Base-by-base conservation (phyloP, 495 filamentous ascomycete species). In the Gamarada debralockiae region DNA sequence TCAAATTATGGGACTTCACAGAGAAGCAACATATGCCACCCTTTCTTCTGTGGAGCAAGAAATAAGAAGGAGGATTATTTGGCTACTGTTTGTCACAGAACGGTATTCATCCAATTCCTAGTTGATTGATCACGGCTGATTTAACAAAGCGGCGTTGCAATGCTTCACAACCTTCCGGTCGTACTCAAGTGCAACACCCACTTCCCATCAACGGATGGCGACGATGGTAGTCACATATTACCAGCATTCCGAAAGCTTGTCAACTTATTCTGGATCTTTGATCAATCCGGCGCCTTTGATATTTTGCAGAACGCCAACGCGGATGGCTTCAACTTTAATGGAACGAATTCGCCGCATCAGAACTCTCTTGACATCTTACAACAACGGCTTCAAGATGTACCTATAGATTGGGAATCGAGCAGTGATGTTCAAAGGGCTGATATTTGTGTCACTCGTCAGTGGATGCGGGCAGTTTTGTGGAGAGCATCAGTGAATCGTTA, bases 391-490 rank as follows among this genome's bases (percentile, higher is more conserved):
- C 65, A 65, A n/a, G 62, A 72, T 23, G 54, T 59, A 13, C 57
- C 61, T 1, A 46, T 58, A 9, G 52, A 65, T 18, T 45, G 60
- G 36, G 58, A 59, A 21, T 56, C 58, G 15, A 58, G 62, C 15
- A 73, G 65, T 18, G 70, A 74, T 33, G 58, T 74, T 12, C 73
- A 76, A 46, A 67, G 68, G 41, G 73, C 71, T 0, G 73, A 76
- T 53, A 64, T 75, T n/a, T 71, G 64, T 43, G 69, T 74, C 27
- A 74, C 73, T 2, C 55, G 67, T 38, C 70, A 74, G 43, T 75
- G 73, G 73, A 74, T 77, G 72, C 66, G 70, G 13, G 70, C 74
- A 37, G 57, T 73, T 7, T 46, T 74, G 33, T 77, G 73, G 73
- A 65, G 70, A 33, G 62, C 69, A 5, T 62, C 69, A 0, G 65